Conservation (phyloP, 2,329 filamentous ascomycete species). For the Nothophoma quercina region DNA sequence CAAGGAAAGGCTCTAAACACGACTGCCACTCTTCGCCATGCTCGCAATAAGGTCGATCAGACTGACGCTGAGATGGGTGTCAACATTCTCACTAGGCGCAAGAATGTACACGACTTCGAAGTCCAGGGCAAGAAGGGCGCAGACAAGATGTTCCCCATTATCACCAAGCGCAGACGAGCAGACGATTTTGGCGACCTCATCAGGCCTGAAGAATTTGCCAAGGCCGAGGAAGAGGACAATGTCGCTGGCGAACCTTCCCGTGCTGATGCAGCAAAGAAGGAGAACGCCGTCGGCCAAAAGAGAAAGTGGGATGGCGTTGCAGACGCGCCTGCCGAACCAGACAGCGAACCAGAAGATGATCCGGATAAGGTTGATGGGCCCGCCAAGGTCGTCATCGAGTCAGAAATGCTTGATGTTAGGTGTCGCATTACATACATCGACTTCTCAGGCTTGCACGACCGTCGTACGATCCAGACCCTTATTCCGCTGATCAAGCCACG, state of each 20-base stretch:
- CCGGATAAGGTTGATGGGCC: conserved; percentile 68
- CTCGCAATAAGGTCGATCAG: conserved; percentile 78
- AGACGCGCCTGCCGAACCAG: conserved; percentile 49
- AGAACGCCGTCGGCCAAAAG: conserved; percentile 78
- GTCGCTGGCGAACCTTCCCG: conserved; percentile 70
- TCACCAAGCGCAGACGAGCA: conserved; percentile 76
- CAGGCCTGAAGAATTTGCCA: conserved; percentile 89
- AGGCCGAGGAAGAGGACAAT: conserved; percentile 88
- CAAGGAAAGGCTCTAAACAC: conserved; percentile 92
- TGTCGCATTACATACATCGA: conserved; percentile 87
- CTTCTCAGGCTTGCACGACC: conserved; percentile 91
- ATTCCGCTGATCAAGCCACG: conserved; percentile 92
- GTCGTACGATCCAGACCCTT: conserved; percentile 90
- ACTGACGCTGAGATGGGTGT: conserved; percentile 91
- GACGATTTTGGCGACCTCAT: conserved; percentile 97
- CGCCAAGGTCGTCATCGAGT: conserved; percentile 74
- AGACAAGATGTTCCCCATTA: conserved; percentile 90
- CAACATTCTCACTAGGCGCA: conserved; percentile 86
- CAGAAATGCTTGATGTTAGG: conserved; percentile 70
- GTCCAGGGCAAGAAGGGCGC: conserved; percentile 89
- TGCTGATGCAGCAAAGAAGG: conserved; percentile 58
- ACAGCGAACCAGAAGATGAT: conserved; percentile 61
- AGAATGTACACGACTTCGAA: conserved; percentile 92
- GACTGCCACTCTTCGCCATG: conserved; percentile 83
- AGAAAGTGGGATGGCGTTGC: conserved; percentile 84